phyloP scores from a whole-genome alignment of 179 eudicot genomes.

The Nepenthes alata region DNA sequence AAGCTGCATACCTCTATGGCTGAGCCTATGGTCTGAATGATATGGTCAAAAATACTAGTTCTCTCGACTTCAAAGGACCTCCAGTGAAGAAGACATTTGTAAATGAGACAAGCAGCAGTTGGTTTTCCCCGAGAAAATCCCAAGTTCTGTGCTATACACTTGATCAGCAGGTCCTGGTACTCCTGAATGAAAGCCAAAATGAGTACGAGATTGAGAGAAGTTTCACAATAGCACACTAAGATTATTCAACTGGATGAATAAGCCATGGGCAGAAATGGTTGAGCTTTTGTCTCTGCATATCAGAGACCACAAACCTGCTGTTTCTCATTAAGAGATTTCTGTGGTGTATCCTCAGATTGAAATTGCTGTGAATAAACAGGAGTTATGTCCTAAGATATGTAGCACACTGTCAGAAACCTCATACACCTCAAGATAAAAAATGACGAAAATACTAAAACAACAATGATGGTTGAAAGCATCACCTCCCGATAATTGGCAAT shows the following conservation, averaged over 20 bases:
- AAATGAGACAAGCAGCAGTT: constrained; percentile 79
- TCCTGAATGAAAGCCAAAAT: constrained; percentile 39
- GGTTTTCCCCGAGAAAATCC: constrained; percentile 91
- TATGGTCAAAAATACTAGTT: constrained; percentile 78
- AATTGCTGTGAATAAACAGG: constrained; percentile 42
- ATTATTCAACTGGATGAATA: not conserved
- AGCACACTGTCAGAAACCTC: constrained; percentile 4
- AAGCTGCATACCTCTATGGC: constrained; percentile 56
- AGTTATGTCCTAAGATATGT: constrained; percentile 31
- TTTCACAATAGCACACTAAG: not conserved
- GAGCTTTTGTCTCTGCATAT: not conserved
- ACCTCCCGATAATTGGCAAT: too few relatives aligned
- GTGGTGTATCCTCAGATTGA: constrained; percentile 81
- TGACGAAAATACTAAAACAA: not conserved
- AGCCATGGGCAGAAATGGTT: not conserved
- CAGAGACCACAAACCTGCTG: constrained; percentile 56
- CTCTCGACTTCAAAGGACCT: constrained; percentile 95
- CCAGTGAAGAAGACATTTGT: constrained; percentile 96
- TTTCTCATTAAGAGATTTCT: constrained; percentile 85
- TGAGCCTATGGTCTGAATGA: constrained; percentile 76
- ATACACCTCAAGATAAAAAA: constrained; percentile 1
- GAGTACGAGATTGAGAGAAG: not conserved
- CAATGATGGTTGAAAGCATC: too few relatives aligned
- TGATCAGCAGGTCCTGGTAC: constrained; percentile 82
- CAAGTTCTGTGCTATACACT: constrained; percentile 77